A percentile compares a stretch with the other conserved stretches of the same genome.
phyloP scores from a whole-genome alignment of 2,329 filamentous ascomycete species.

The Diaporthe citrichinensis region DNA sequence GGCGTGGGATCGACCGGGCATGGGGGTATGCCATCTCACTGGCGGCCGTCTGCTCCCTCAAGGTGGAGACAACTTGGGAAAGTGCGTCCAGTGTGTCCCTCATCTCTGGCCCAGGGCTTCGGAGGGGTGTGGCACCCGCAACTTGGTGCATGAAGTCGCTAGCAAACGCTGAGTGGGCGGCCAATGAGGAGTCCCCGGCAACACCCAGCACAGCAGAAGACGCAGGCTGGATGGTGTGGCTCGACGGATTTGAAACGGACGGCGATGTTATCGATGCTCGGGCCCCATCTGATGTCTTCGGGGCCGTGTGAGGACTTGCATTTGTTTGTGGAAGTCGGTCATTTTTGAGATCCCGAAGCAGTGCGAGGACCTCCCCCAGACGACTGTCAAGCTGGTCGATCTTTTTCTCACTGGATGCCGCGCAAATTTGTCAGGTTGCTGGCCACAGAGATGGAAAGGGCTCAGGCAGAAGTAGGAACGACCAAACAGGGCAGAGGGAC shows the following conservation, averaged over 20 bases:
- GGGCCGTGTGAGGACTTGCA: not conserved
- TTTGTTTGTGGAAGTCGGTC: not conserved
- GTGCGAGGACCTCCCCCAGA: not conserved
- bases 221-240: not conserved
- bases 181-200: not conserved
- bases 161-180: not conserved
- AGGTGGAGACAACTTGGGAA: not conserved
- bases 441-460: too few species aligned
- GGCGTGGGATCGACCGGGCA: not conserved
- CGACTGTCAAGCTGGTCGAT: conserved; percentile 9
- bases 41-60: not conserved
- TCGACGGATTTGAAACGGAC: not conserved
- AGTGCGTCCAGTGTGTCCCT: not conserved
- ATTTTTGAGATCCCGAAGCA: not conserved
- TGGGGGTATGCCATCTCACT: not conserved
- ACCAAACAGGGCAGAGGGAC: not conserved
- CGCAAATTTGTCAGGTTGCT: not conserved
- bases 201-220: not conserved
- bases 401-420: not conserved
- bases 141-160: not conserved
- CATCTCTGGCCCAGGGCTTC: not conserved
- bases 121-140: not conserved
- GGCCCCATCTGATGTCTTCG: not conserved
- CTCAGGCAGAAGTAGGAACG: too few species aligned
- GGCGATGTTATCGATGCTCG: too few species aligned